Evolutionary conservation across 225 moss, liverwort and hornwort genomes (phyloP), one percentile per base, ranked within the genome.

Genomic region (Physcomitrium patens): DNA sequence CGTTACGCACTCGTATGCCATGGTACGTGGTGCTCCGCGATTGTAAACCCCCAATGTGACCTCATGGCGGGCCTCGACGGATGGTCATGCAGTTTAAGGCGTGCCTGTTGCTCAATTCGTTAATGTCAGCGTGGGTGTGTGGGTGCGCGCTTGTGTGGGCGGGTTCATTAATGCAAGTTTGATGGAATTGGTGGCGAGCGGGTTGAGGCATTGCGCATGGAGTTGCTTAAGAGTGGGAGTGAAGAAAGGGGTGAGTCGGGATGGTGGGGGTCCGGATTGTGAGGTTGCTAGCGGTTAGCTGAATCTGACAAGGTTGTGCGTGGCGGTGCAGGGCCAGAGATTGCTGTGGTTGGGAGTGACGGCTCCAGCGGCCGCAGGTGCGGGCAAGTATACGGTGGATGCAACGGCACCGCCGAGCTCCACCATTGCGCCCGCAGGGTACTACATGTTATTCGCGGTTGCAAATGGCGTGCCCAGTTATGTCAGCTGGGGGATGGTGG

Each of bases 401-500:
- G 27, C 71, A 0, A 76, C 77, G 1, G 80, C 90, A 0, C 90
- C 90, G 1, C 90, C 90, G 12, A 85, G 73, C 45, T 4, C 54
- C 46, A 73, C 76, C 53, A 79, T 90, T 3, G 90, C 90, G 0
- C 90, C 90, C 1, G 43, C 71, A 5, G 80, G 76, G 9, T 90
- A 87, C 74, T 90, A 90, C 76, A 67, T 90, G 87, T 9, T 90
- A 12, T 87, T 90, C 50, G 87, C 90, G 1, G 80, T 87, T 0
- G 28, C 47, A 10, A 89, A 85, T 41, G 85, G 81, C 7, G 12
- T 52, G 17, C 88, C 88, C 0, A 85, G 88, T 37, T 2, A 0
- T 0, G 88, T 80, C 8, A 17, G 61, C 17, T 88, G 88, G 88
- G 50, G 79, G 67, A 63, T 71, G 0, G 63, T 88, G 0, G 23